These are phyloP conservation scores for Phytophthora foliorum DNA, from an alignment of 352 stramenopile species.

Conservation along the genomic window DNA sequence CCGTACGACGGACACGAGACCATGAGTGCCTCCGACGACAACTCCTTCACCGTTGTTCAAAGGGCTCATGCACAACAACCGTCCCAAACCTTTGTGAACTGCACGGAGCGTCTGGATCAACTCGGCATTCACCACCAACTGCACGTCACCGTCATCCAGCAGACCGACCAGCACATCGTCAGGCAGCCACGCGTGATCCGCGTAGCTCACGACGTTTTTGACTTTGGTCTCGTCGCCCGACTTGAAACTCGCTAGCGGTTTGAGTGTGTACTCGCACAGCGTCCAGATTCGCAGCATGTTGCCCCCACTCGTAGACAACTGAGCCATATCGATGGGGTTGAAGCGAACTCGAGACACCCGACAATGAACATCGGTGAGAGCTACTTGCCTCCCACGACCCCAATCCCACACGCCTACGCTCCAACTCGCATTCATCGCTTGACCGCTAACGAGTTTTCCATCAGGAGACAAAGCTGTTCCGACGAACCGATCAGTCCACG, in stretches of 20 bases:
- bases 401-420: constrained; percentile 84
- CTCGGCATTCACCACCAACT: constrained; percentile 81
- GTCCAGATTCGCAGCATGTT: constrained; percentile 82
- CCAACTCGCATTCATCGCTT: constrained; percentile 64
- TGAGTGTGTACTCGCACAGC: constrained; percentile 78
- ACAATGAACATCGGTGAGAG: constrained; percentile 70
- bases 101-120: constrained; percentile 71
- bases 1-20: constrained; percentile 68
- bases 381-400: constrained; percentile 71
- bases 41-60: constrained; percentile 64
- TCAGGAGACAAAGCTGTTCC: constrained; percentile 70
- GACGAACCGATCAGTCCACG: constrained; percentile 62
- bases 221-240: constrained; percentile 72
- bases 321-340: constrained; percentile 82
- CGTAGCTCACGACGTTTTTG: constrained; percentile 59
- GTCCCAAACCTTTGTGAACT: constrained; percentile 58
- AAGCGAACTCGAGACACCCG: constrained; percentile 80
- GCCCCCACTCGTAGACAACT: constrained; percentile 77
- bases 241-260: constrained; percentile 78
- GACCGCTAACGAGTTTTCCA: constrained; percentile 72
- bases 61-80: constrained; percentile 48
- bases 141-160: constrained; percentile 77
- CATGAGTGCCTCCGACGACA: constrained; percentile 66
- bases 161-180: constrained; percentile 74
- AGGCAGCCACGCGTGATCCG: constrained; percentile 77